Evolutionary conservation across 768 basidiomycete species (phyloP), one percentile per base, ranked within the genome.

Genomic region (Trametes cinnabarina): DNA sequence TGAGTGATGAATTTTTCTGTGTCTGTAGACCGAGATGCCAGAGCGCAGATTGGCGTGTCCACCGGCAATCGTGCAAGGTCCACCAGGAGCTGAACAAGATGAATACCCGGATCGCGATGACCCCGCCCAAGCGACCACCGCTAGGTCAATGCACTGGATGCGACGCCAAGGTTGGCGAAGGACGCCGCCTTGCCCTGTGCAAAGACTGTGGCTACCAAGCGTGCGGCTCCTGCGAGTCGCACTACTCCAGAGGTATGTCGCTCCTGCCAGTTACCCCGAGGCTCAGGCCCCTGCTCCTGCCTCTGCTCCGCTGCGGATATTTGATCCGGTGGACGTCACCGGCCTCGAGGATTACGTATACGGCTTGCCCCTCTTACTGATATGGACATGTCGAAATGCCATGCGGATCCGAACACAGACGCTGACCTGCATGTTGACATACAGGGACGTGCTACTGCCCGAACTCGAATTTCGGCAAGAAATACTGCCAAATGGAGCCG

Each of bases 381-480:
- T 52, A 34, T 32, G 30, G 30, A n/a, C n/a, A n/a, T n/a, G n/a
- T n/a, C 47, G 41, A 20, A 41, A 51, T 50, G 47, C 22, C 57
- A 52, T 52, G 42, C 43, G 43, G 44, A 23, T 20, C 44, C n/a
- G 9, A 23, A n/a, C 19, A 39, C 46, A 55, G 46, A 47, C 42
- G 58, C 58, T 60, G 58, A 59, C 52, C 7, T 40, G 48, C 8
- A 19, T 15, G 11, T 17, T 28, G 28, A 35, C 50, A 5, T 19
- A 48, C 28, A 76, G 72, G 74, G 19, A 72, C 72, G 9, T 74
- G 74, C 64, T 72, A 72, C 51, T 74, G 74, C 63, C 65, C 62
- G 10, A 66, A 68, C 40, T 69, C 68, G 19, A 74, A 75, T 51
- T 73, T 75, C 42, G 72, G 73, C 9, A 53, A 65, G 30, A 52